Evolutionary conservation across 2,329 filamentous ascomycete species (phyloP), one percentile per base, ranked within the genome.

Genomic region (Phialophora chinensis): DNA sequence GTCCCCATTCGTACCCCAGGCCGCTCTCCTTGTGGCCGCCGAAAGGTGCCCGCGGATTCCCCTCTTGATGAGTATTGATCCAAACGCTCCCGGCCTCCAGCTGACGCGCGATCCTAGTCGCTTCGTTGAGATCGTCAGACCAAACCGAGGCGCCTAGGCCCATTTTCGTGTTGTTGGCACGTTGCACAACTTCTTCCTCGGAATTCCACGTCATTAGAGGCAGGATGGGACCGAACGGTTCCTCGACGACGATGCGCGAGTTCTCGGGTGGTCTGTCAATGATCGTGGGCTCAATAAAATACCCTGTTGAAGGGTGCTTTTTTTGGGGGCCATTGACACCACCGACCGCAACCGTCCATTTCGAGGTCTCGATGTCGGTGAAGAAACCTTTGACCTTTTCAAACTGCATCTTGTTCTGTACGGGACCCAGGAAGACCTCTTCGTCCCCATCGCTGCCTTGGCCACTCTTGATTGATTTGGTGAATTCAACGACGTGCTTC

Each of bases 321-420:
- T 71, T 71, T 14, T 80, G 76, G 31, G 79, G 75, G 56, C 85
- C 85, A n/a, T 33, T 33, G 31, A 10, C 31, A 33, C 31, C 31
- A 1, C 84, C 86, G 10, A 81, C 72, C 0, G 83, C 84, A 52
- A 86, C 79, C 17, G 83, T 82, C 72, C 84, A 82, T 61, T 85
- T 84, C 52, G 85, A 82, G 68, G 80, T 79, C 72, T 84, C 81
- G 66, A 84, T 86, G 59, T 88, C 85, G 10, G 81, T 79, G 63
- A 90, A 82, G 67, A 88, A 83, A 8, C 79, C 14, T 70, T 84
- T 85, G 35, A 88, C 86, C 44, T 83, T 84, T 50, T 88, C 84
- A 72, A 83, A 90, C 75, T 91, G 89, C 83, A 87, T 85, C 68
- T 81, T 76, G 76, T 91, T 91, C 68, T 88, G 87, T 2, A 91